Percentiles rank a stretch among this genome's conserved stretches.
Conservation (phyloP, 2,329 filamentous ascomycete genomes). For the Aspergillus persii region DNA sequence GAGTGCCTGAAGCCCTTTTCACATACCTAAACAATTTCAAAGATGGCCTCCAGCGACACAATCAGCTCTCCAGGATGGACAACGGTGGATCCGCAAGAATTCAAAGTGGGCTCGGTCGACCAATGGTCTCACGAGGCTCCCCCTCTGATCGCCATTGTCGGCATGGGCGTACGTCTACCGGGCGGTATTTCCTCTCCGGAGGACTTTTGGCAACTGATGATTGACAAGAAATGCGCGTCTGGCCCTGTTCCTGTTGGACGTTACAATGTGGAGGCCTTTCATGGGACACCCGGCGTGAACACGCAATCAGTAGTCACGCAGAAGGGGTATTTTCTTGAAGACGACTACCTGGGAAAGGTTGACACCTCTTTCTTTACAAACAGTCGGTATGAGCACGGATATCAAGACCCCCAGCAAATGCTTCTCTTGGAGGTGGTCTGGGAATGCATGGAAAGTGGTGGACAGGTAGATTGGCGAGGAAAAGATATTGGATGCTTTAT, state of each 20-base stretch:
- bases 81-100: not conserved
- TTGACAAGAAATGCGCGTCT: conserved; percentile 9
- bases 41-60: not conserved
- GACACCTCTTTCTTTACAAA: conserved; percentile 27
- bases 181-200: conserved; percentile 11
- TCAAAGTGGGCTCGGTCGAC: not conserved
- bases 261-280: conserved; percentile 24
- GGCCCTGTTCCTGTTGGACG: conserved; percentile 21
- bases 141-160: conserved; percentile 12
- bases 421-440: conserved; percentile 27
- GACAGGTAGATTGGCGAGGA: conserved; percentile 26
- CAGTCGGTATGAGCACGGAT: conserved; percentile 13
- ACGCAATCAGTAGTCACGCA: not conserved
- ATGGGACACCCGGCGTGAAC: not conserved
- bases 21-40: not conserved
- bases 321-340: conserved; percentile 25
- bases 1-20: not conserved
- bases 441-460: conserved; percentile 31
- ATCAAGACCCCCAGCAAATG: conserved; percentile 31
- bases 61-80: not conserved
- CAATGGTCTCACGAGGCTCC: not conserved
- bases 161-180: conserved; percentile 18
- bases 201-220: conserved; percentile 16
- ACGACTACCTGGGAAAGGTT: conserved; percentile 19
- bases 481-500: conserved; percentile 26